Base-by-base conservation (phyloP, 2,329 filamentous ascomycete species). In the Metarhizium sp. region DNA sequence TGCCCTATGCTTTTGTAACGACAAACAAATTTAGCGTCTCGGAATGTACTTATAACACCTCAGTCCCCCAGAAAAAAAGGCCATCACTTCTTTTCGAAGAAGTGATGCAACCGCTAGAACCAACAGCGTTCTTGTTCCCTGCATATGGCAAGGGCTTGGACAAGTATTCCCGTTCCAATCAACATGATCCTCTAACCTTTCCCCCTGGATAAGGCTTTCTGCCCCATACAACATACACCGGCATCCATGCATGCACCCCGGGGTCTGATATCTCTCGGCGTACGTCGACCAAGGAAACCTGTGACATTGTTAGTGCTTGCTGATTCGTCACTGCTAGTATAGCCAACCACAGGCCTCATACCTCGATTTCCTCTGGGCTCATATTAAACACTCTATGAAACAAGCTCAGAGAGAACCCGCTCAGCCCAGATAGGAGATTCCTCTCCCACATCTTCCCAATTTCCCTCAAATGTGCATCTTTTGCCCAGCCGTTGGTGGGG, bases 401-500 rank as follows among this genome's bases (percentile, higher is more conserved):
- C 13, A 76, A 62, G 8, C 66, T 65, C 55, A 74, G 65, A 8
- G 73, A 73, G 55, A 77, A 74, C 1, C 73, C 75, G 54, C 74
- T 73, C n/a, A 78, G 62, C 0, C 75, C 75, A 16, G 69, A 67
- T 8, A 71, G 55, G 32, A 74, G 68, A 50, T 76, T 76, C 18
- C 63, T 64, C 61, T 77, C 72, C 75, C 75, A 77, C 62, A 75
- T 68, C 43, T 63, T 67, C 0, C 76, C 76, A 4, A 78, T 58
- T 14, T 73, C 69, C 60, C 73, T 77, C 51, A 75, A 66, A 20
- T 63, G 61, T 45, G 69, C 68, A 50, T 78, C 69, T 59, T 73
- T 75, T 0, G 80, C 71, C 81, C 81, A 84, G 4, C 70, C 69
- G 38, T 79, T 81, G 50, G 78, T 69, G 0, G 81, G 81, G 42